Percentiles rank a stretch among this genome's conserved stretches.
Evolutionary conservation across 1,139 yeast genomes (phyloP).

Genomic region (Saccharomyces uvarum): DNA sequence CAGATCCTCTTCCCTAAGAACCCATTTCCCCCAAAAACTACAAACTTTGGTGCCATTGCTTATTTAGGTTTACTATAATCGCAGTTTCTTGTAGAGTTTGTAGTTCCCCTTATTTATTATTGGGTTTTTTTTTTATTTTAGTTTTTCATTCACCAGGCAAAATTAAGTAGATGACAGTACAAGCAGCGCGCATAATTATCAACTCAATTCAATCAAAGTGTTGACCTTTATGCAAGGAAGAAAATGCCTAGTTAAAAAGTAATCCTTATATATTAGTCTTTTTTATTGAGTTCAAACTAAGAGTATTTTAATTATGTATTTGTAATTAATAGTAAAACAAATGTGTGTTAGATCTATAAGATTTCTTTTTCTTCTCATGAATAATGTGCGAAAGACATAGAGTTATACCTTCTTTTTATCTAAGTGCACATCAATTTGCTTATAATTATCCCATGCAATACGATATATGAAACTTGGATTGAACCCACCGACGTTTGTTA

Average conservation of each 20-base stretch:
- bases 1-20: slow-evolving; percentile 68
- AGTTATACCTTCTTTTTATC: slow-evolving; percentile 15
- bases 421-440: slow-evolving; percentile 68
- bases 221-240: background rate
- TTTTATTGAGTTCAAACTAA: background rate
- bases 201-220: background rate
- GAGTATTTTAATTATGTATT: background rate
- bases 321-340: background rate
- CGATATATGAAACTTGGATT: slow-evolving; percentile 95
- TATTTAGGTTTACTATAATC: too few relatives aligned
- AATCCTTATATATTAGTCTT: background rate
- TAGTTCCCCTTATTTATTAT: slow-evolving; percentile 8
- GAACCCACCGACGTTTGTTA: slow-evolving; percentile 92
- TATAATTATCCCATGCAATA: slow-evolving; percentile 89
- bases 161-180: background rate
- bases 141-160: slow-evolving; percentile 1
- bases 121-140: slow-evolving; percentile 5
- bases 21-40: slow-evolving; percentile 85
- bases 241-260: background rate
- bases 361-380: background rate
- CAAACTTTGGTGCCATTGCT: background rate
- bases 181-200: background rate
- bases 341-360: background rate
- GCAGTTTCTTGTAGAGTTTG: background rate
- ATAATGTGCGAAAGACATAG: background rate